Conservation (phyloP, 2,329 filamentous ascomycete species). For the Teratosphaeria destructans region DNA sequence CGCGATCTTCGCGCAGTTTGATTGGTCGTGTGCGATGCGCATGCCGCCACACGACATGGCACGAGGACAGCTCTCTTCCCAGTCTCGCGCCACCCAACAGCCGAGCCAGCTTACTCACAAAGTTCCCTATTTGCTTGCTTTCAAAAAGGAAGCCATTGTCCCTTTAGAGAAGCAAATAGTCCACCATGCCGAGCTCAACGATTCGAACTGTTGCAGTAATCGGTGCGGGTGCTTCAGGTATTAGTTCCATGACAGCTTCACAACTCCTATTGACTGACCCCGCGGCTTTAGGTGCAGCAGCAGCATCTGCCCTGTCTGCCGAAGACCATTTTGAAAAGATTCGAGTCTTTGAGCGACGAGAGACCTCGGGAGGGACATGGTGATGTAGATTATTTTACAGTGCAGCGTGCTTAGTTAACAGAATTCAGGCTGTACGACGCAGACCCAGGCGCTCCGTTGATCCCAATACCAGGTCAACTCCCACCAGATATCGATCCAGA, state of each 20-base stretch:
- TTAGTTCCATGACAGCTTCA: neutral
- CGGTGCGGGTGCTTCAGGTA: slow-evolving; percentile 1
- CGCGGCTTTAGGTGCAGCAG: slow-evolving; percentile 11
- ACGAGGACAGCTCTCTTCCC: neutral
- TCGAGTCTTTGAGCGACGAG: slow-evolving; percentile 25
- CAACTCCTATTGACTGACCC: neutral
- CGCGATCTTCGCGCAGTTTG: neutral
- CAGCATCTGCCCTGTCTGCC: slow-evolving; percentile 17
- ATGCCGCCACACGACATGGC: neutral
- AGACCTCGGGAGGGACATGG: slow-evolving; percentile 26
- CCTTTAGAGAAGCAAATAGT: neutral
- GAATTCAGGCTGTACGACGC: slow-evolving; percentile 36
- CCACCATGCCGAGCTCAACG: neutral
- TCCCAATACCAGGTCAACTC: slow-evolving; percentile 33
- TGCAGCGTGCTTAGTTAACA: neutral
- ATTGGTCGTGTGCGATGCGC: neutral
- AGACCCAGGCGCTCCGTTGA: slow-evolving; percentile 22
- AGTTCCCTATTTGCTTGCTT: neutral
- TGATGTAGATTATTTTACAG: neutral
- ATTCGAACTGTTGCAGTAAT: neutral
- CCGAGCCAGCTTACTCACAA: neutral
- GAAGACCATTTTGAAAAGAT: slow-evolving; percentile 24
- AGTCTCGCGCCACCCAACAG: neutral
- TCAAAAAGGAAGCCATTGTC: neutral
- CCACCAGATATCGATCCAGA: slow-evolving; percentile 38